Evolutionary conservation across 2,329 filamentous ascomycete genomes (phyloP), one percentile per base, ranked within the genome.

Genomic region (Sordariomycetes sp.): DNA sequence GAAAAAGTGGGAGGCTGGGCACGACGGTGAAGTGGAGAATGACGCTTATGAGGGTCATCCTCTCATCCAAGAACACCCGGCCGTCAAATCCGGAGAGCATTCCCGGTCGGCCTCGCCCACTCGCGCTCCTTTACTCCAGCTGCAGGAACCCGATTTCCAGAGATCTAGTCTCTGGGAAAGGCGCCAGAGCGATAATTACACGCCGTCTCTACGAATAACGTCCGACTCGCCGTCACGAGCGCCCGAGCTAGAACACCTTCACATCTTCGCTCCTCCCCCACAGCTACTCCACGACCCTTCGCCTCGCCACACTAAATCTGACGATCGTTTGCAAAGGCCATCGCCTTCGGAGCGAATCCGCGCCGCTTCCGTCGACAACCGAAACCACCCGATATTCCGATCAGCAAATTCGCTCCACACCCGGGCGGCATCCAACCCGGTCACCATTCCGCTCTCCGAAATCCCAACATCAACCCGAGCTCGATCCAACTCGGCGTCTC

Each of bases 131-230:
- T 34, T 56, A 13, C 48, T 56, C 15, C 13, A 17, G 8, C 32
- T 17, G 32, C 55, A 35, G 28, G 55, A 52, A n/a, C 32, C 45
- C 6, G 45, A 28, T 22, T 4, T 3, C 32, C 15, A n/a, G 24
- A 52, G 24, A 25, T 17, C 25, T 20, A 52, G 51, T 15, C 55
- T 56, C 32, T 56, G 55, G 55, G 55, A 56, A 20, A 56, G 48
- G 22, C 32, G 55, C 5, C 32, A 17, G 32, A 39, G 36, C 22
- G 32, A 50, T 20, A 25, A 52, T 15, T 32, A n/a, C 28, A 32
- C 25, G 15, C 24, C 24, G 1, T 17, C 51, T 22, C 12, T 52
- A 15, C 28, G 51, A 6, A n/a, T 13, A 3, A 12, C 48, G 48
- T 24, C 48, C 48, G 13, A 15, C 20, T 51, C 48, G 20, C 48